A percentile compares a stretch with the other conserved stretches of the same genome.
These are phyloP conservation scores for Lecanicillium sp. DNA, from an alignment of 2,329 filamentous ascomycete species.

Conservation along the genomic window DNA sequence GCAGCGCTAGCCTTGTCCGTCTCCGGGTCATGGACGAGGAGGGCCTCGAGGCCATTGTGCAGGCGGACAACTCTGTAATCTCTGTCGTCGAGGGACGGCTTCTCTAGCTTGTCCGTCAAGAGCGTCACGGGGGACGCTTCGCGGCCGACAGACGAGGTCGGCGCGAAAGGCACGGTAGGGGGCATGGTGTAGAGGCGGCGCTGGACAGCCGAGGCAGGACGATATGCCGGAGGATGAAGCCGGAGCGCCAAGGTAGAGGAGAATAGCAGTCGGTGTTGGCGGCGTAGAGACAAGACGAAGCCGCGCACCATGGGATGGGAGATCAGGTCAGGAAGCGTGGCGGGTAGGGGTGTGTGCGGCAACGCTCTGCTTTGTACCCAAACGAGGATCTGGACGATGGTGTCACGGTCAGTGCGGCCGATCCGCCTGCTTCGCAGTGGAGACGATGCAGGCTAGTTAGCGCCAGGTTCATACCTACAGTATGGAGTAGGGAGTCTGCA, in stretches of 20 bases:
- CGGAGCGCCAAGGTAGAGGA: neutral
- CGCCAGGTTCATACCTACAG: no score
- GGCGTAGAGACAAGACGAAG: slow-evolving; percentile 4
- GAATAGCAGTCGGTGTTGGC: neutral
- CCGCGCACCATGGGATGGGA: slow-evolving; percentile 6
- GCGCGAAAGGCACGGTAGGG: slow-evolving; percentile 15
- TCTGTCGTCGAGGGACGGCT: slow-evolving; percentile 76
- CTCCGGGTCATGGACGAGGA: slow-evolving; percentile 87
- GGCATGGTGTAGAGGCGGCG: neutral
- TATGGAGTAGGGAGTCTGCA: no score
- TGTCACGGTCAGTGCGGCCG: no score
- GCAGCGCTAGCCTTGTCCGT: slow-evolving; percentile 96
- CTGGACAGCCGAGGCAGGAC: neutral
- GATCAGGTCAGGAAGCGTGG: no score
- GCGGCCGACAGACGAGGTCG: slow-evolving; percentile 21
- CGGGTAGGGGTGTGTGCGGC: no score
- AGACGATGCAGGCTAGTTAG: no score
- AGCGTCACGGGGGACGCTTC: slow-evolving; percentile 22
- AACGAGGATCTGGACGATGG: no score
- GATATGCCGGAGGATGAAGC: neutral
- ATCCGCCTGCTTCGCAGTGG: no score
- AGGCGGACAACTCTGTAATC: slow-evolving; percentile 82
- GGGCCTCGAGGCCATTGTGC: slow-evolving; percentile 78
- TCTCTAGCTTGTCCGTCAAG: slow-evolving; percentile 68
- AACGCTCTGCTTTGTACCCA: no score